Evolutionary conservation across 2,329 filamentous ascomycete species (phyloP).

Genomic region (Neofusicoccum ribis): DNA sequence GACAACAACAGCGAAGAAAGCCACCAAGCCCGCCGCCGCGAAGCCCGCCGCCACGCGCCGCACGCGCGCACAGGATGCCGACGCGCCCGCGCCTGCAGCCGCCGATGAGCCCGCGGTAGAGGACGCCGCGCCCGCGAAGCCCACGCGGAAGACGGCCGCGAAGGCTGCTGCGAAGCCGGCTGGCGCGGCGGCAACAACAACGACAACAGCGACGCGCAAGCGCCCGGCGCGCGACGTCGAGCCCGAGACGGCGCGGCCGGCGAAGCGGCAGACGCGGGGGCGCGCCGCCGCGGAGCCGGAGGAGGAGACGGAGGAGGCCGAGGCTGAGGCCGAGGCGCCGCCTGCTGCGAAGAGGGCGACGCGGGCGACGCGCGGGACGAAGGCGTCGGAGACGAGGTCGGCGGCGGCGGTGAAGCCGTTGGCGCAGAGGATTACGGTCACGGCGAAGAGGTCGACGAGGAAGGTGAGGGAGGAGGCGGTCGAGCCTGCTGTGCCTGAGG

Average conservation of each 20-base stretch:
- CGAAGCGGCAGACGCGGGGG: constrained; percentile 10
- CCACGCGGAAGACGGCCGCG: not conserved
- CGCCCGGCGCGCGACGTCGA: constrained; percentile 12
- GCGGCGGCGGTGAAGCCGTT: constrained; percentile 16
- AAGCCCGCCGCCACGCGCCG: constrained; percentile 11
- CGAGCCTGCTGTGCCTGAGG: not conserved
- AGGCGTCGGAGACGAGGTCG: not conserved
- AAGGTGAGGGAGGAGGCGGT: not conserved
- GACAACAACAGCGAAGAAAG: not conserved
- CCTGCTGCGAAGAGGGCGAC: constrained; percentile 8
- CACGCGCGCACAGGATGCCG: constrained; percentile 18
- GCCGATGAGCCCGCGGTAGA: not conserved
- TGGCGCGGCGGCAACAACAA: not conserved
- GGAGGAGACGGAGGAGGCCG: not conserved
- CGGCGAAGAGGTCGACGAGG: not conserved
- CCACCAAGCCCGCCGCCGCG: constrained; percentile 7
- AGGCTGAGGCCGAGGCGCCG: not conserved
- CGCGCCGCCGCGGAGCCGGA: not conserved
- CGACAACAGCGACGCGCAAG: constrained; percentile 7
- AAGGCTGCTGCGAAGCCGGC: constrained; percentile 4
- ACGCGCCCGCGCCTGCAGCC: not conserved
- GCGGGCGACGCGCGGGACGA: constrained; percentile 8
- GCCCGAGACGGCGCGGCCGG: constrained; percentile 5
- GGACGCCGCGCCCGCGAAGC: not conserved
- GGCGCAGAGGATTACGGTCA: constrained; percentile 16